A percentile compares a stretch with the other conserved stretches of the same genome.
Conservation (phyloP, 257 asterid genomes). For the Forsythia viridissima region DNA sequence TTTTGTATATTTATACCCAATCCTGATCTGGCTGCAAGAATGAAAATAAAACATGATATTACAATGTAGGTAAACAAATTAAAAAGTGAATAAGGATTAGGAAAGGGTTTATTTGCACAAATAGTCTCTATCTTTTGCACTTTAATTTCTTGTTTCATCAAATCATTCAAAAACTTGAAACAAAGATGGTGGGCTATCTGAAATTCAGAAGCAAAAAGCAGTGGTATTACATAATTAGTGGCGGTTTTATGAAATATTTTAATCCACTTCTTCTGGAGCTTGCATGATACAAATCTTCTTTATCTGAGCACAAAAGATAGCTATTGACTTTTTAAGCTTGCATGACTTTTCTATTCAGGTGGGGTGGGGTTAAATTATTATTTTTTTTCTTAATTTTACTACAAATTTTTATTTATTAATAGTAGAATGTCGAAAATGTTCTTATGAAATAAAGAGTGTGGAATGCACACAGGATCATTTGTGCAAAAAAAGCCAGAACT, state of each 20-base stretch:
- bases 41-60: not conserved
- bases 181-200: conserved; percentile 41
- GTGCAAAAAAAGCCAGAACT: too few relatives aligned
- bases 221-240: conserved; percentile 23
- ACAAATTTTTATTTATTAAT: too few relatives aligned
- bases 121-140: too few relatives aligned
- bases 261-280: conserved; percentile 19
- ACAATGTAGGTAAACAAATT: not conserved
- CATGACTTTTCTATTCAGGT: too few relatives aligned
- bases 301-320: conserved; percentile 20
- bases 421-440: too few relatives aligned
- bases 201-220: conserved; percentile 53
- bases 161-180: not conserved
- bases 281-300: conserved; percentile 24
- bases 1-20: too few relatives aligned
- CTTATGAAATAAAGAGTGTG: too few relatives aligned
- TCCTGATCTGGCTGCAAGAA: not conserved
- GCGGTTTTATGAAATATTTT: conserved; percentile 11
- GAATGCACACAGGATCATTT: too few relatives aligned
- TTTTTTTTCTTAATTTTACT: too few relatives aligned
- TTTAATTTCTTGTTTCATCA: not conserved
- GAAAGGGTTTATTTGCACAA: not conserved
- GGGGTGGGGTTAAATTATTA: too few relatives aligned
- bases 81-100: not conserved
- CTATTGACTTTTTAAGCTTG: not conserved